Percentiles rank a stretch among this genome's conserved stretches.
Conservation (phyloP, 1,284 basidiomycete genomes). For the Tremellales sp. region DNA sequence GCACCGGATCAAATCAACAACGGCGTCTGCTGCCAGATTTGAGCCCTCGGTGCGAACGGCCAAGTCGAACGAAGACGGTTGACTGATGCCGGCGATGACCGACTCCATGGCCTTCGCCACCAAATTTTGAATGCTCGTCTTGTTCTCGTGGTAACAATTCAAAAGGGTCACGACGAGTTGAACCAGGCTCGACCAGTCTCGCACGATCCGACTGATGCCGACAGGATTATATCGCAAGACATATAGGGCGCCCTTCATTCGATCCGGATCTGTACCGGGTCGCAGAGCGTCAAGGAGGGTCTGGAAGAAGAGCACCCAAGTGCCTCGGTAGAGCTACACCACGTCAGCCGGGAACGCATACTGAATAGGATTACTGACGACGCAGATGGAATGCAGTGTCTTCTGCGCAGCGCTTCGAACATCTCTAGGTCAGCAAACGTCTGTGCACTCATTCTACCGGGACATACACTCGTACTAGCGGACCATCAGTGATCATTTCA, state of each 20-base stretch:
- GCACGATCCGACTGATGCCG: constrained; percentile 33
- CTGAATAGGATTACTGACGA: too few relatives aligned
- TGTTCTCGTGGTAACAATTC: constrained; percentile 85
- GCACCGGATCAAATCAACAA: constrained; percentile 19
- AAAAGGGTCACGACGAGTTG: constrained; percentile 69
- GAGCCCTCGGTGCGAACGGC: constrained; percentile 23
- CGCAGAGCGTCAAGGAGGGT: constrained; percentile 68
- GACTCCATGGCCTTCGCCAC: constrained; percentile 70
- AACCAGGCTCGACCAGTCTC: constrained; percentile 65
- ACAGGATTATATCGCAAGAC: constrained; percentile 55
- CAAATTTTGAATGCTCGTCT: constrained; percentile 89
- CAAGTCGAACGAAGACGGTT: constrained; percentile 37
- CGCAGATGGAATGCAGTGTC: constrained; percentile 35
- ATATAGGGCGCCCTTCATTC: constrained; percentile 94
- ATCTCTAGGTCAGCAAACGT: too few relatives aligned
- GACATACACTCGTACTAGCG: background rate
- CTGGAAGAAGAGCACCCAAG: constrained; percentile 69
- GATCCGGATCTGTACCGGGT: constrained; percentile 80
- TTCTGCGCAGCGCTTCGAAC: constrained; percentile 39
- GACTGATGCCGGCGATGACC: constrained; percentile 34
- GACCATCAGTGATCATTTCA: background rate
- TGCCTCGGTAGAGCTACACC: constrained; percentile 82
- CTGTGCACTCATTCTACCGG: too few relatives aligned
- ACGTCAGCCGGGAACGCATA: too few relatives aligned
- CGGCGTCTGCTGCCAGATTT: constrained; percentile 30